phyloP scores from a whole-genome alignment of 31 red algal species.

The Asparagopsis taxiformis region DNA sequence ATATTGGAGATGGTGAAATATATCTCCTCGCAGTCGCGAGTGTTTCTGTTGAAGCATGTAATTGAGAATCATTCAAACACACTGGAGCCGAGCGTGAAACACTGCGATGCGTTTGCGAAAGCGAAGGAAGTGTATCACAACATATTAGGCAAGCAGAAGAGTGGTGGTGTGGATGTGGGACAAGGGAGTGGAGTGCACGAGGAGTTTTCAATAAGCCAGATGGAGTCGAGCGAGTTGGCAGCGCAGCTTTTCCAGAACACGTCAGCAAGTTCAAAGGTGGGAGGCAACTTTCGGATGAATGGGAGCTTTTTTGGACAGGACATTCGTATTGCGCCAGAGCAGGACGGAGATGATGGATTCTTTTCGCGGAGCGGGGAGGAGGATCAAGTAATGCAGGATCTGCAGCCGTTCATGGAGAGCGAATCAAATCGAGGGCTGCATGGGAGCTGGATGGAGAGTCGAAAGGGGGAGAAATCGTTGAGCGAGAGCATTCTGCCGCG shows the following conservation, averaged over 20 bases:
- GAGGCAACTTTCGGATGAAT: neutral
- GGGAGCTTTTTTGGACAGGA: neutral
- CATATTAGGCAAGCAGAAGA: conserved; percentile 7
- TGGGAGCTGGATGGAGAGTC: neutral
- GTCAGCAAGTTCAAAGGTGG: neutral
- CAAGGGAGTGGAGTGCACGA: neutral
- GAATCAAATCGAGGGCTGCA: neutral
- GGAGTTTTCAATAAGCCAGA: neutral
- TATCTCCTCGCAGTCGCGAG: conserved; percentile 8
- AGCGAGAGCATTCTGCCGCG: neutral
- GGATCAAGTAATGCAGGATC: neutral
- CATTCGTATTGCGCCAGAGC: conserved; percentile 7
- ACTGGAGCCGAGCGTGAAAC: conserved; percentile 24
- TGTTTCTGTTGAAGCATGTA: conserved; percentile 37
- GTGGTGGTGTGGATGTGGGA: neutral
- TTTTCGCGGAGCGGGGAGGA: neutral
- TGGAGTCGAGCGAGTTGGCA: neutral
- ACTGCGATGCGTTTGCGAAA: conserved; percentile 29
- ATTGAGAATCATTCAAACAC: conserved; percentile 25
- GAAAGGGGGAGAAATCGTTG: no score
- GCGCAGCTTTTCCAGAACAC: neutral
- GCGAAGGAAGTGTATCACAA: conserved; percentile 26
- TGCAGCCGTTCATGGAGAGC: neutral
- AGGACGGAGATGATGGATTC: conserved; percentile 1
- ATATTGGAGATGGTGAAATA: conserved; percentile 55